phyloP scores from a whole-genome alignment of 768 basidiomycete species.

The Hygrocybe coccinea region DNA sequence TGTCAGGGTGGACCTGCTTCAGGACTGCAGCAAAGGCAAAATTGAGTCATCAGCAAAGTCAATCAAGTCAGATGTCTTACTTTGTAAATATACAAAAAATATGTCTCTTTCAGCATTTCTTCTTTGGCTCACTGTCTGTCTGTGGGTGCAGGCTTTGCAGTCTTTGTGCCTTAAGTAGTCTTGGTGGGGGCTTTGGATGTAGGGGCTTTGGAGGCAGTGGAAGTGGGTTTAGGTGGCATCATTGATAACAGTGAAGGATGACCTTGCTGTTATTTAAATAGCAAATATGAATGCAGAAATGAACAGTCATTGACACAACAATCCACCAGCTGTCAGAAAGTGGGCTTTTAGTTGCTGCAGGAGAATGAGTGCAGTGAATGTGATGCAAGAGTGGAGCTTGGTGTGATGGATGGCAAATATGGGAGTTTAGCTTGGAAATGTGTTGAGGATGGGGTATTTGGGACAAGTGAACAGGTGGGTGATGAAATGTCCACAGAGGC shows the following conservation, averaged over 20 bases:
- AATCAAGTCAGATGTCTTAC: conserved; percentile 40
- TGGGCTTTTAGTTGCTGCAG: too few species aligned
- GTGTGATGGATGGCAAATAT: too few species aligned
- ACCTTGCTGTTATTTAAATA: too few species aligned
- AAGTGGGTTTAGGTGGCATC: conserved; percentile 58
- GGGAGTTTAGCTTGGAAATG: too few species aligned
- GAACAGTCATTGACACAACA: too few species aligned
- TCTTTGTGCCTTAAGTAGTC: conserved; percentile 74
- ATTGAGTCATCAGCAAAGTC: conserved; percentile 56
- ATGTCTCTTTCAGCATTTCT: conserved; percentile 89
- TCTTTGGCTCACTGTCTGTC: conserved; percentile 79
- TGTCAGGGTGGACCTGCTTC: conserved; percentile 90
- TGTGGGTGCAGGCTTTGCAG: conserved; percentile 77
- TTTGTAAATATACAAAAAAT: conserved; percentile 96
- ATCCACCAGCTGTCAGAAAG: too few species aligned
- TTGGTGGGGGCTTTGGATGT: conserved; percentile 75
- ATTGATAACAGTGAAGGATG: conserved; percentile 8
- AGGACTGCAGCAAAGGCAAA: conserved; percentile 44
- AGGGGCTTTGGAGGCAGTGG: conserved; percentile 78
- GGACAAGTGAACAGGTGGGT: too few species aligned
- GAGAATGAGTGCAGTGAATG: too few species aligned
- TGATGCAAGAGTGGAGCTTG: too few species aligned
- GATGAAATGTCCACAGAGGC: too few species aligned
- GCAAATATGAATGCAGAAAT: too few species aligned
- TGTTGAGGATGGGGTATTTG: too few species aligned